A percentile compares a stretch with the other conserved stretches of the same genome.
Conservation (phyloP, 2,329 filamentous ascomycete genomes). For the Fusarium napiforme region DNA sequence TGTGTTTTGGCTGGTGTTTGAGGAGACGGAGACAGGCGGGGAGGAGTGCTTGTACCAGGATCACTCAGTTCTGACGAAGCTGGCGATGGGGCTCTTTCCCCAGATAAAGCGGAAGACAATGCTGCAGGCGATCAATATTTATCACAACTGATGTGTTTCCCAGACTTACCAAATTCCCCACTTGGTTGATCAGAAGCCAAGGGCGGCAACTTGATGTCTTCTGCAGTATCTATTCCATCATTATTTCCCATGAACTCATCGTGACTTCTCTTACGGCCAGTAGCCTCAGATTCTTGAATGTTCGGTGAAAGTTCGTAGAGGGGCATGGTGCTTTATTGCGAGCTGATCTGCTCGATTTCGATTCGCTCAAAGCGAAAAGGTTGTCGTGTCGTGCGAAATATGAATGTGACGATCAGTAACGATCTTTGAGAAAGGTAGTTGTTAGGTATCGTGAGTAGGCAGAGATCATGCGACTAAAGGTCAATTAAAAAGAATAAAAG, state of each 20-base stretch:
- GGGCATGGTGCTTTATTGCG: constrained; percentile 53
- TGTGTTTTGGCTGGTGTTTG: constrained; percentile 47
- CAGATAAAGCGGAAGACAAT: constrained; percentile 37
- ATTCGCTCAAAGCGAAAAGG: background rate
- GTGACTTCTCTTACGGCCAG: constrained; percentile 59
- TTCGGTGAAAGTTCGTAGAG: constrained; percentile 61
- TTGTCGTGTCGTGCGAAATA: background rate
- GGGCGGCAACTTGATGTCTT: constrained; percentile 33
- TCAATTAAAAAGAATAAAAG: constrained; percentile 2
- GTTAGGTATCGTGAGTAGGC: constrained; percentile 8
- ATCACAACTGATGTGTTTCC: too few species aligned
- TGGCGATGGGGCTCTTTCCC: constrained; percentile 45
- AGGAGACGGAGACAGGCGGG: constrained; percentile 51
- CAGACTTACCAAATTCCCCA: constrained; percentile 40
- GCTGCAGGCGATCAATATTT: constrained; percentile 37
- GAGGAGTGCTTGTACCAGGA: constrained; percentile 54
- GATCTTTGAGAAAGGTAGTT: constrained; percentile 8
- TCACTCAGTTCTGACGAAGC: constrained; percentile 55
- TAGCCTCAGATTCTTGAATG: constrained; percentile 57
- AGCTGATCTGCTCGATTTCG: constrained; percentile 7
- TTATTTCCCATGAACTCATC: constrained; percentile 56
- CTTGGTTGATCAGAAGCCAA: constrained; percentile 30
- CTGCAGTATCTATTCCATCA: constrained; percentile 38
- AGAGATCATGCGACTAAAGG: constrained; percentile 22
- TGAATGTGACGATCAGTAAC: background rate